Evolutionary conservation across 768 basidiomycete species (phyloP).

Genomic region (Pholiota conissans): DNA sequence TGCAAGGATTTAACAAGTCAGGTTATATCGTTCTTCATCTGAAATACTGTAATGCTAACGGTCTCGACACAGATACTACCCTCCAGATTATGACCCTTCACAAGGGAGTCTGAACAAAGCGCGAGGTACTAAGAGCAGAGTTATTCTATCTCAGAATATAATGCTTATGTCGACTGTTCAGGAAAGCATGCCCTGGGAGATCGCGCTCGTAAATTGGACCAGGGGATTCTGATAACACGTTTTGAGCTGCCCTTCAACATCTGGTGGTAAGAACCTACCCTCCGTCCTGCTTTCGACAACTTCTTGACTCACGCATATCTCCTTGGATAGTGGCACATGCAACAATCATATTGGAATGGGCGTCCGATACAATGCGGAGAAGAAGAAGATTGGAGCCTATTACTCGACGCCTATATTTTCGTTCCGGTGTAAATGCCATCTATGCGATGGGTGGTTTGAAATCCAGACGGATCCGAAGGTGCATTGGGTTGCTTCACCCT

Average conservation of each 20-base stretch:
- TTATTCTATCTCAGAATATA: background rate
- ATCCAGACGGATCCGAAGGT: conserved; percentile 98
- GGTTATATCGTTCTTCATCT: background rate
- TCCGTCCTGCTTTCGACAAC: background rate
- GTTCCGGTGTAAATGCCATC: conserved; percentile 97
- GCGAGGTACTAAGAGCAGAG: conserved; percentile 50
- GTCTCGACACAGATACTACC: conserved; percentile 39
- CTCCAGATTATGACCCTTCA: conserved; percentile 50
- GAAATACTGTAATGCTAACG: background rate
- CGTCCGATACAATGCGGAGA: conserved; percentile 99
- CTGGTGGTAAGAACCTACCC: conserved; percentile 70
- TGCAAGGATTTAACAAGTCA: conserved; percentile 53
- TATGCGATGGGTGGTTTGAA: conserved; percentile 97
- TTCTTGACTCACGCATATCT: background rate
- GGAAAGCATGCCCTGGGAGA: conserved; percentile 95
- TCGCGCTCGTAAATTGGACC: conserved; percentile 92
- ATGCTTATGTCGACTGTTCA: conserved; percentile 26
- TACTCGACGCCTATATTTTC: conserved; percentile 93
- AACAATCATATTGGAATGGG: conserved; percentile 98
- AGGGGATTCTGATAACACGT: conserved; percentile 93
- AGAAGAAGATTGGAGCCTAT: conserved; percentile 94
- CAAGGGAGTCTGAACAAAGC: conserved; percentile 73
- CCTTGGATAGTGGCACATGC: conserved; percentile 75
- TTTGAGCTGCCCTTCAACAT: conserved; percentile 98
- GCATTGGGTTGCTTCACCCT: background rate